Base-by-base conservation (phyloP, 2,329 filamentous ascomycete genomes). In the Trichophyton verrucosum region DNA sequence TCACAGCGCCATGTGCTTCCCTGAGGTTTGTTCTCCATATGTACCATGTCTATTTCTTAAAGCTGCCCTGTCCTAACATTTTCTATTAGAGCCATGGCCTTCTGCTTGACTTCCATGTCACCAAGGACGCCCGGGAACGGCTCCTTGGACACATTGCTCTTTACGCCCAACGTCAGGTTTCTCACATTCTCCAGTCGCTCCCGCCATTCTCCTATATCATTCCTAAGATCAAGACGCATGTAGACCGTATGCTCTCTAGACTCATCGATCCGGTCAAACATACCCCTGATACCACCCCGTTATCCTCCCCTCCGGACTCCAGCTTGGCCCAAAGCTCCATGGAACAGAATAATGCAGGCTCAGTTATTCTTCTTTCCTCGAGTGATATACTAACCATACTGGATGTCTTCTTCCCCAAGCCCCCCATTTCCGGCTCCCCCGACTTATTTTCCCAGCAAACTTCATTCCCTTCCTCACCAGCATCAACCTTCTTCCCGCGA, bases 81-180 rank as follows among this genome's bases (percentile, higher is more conserved):
- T 42, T 49, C 33, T 33, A 8, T 49, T 66, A 85, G 82, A 78
- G 78, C 17, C 78, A 82, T 62, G 81, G 80, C 57, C 77, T 85
- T 64, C 86, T 97, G 78, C 82, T 89, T 61, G 89, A 95, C 68
- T 92, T 95, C 72, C 89, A 96, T 75, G 90, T 97, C 68, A 91
- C 88, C 57, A 89, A 95, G 66, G 90, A 92, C 73, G 91, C 90
- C 47, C 84, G 94, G 49, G 88, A 95, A 68, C 91, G 80, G 65
- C 80, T 86, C 57, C 75, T 85, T 61, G 80, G 81, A 64, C 87
- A 92, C 70, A 86, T 96, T 61, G 90, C 88, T 60, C 84, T 88
- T 71, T 85, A 87, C 64, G 87, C 89, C 57, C 87, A 91, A 70
- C 86, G 88, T 68, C 82, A 89, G 65, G 89, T 92, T 11, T 84